These are phyloP conservation scores for Ophiocordyceps camponoti-saundersi DNA, from an alignment of 2,329 filamentous ascomycete species.

Conservation along the genomic window DNA sequence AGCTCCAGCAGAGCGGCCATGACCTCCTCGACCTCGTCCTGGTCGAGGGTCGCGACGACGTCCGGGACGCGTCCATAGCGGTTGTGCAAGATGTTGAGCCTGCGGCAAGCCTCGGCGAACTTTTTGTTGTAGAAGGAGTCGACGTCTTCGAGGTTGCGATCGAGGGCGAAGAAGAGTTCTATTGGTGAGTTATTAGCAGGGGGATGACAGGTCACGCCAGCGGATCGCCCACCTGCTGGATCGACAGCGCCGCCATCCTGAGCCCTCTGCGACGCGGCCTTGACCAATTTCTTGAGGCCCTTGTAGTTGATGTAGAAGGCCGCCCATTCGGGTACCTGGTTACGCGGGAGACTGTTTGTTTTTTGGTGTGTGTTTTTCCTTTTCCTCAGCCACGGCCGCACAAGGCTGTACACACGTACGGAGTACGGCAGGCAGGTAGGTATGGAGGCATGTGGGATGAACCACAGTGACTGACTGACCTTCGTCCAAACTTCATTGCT, in stretches of 20 bases:
- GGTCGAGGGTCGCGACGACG: constrained; percentile 55
- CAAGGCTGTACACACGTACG: too few species aligned
- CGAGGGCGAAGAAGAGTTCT: constrained; percentile 96
- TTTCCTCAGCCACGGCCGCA: too few species aligned
- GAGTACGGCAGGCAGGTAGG: too few species aligned
- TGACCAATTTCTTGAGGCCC: constrained; percentile 88
- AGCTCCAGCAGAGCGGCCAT: constrained; percentile 82
- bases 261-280: constrained; percentile 48
- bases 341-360: constrained; percentile 45
- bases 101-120: constrained; percentile 66
- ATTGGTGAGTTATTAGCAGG: constrained; percentile 19
- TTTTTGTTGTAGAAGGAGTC: constrained; percentile 96
- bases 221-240: constrained; percentile 59
- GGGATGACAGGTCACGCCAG: constrained; percentile 10
- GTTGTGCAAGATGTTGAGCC: constrained; percentile 72
- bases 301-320: constrained; percentile 80
- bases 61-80: constrained; percentile 66
- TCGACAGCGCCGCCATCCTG: constrained; percentile 63
- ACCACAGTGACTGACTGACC: constrained; percentile 27
- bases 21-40: constrained; percentile 80
- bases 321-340: constrained; percentile 79
- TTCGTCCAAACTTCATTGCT: constrained; percentile 46
- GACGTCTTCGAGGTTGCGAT: constrained; percentile 93
- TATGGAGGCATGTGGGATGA: too few species aligned
- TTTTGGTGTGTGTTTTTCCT: background rate